Evolutionary conservation across 2,329 filamentous ascomycete genomes (phyloP).

Genomic region (Claviceps cyperi): DNA sequence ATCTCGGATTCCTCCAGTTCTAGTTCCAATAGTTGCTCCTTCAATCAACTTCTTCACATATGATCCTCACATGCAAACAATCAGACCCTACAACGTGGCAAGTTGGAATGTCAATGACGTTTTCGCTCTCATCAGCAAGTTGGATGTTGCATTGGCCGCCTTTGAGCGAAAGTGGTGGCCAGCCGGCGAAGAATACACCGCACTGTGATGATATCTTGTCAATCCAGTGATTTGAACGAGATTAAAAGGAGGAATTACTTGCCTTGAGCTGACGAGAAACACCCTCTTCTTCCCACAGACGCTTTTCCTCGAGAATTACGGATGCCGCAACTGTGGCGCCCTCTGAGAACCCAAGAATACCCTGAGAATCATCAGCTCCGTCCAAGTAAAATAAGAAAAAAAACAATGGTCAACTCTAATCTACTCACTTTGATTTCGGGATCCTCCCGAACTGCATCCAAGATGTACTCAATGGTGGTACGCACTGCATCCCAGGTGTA

Average conservation of each 20-base stretch:
- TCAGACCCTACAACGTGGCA: conserved; percentile 38
- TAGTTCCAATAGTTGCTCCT: too few relatives aligned
- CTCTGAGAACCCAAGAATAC: conserved; percentile 46
- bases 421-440: conserved; percentile 16
- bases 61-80: too few relatives aligned
- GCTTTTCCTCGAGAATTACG: conserved; percentile 35
- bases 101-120: conserved; percentile 35
- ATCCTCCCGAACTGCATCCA: conserved; percentile 23
- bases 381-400: background rate
- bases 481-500: conserved; percentile 6
- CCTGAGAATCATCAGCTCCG: conserved; percentile 13
- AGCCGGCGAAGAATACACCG: conserved; percentile 36
- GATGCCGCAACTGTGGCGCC: conserved; percentile 42
- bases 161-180: conserved; percentile 34
- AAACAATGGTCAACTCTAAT: background rate
- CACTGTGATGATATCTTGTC: conserved; percentile 19
- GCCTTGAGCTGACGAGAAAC: conserved; percentile 23
- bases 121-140: conserved; percentile 33
- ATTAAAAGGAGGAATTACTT: background rate
- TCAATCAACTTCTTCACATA: too few relatives aligned
- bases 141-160: conserved; percentile 25
- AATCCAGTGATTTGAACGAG: background rate
- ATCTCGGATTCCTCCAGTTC: too few relatives aligned
- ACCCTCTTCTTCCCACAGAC: conserved; percentile 18
- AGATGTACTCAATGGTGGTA: conserved; percentile 16